A percentile compares a stretch with the other conserved stretches of the same genome.
These are phyloP conservation scores for Colletotrichum sublineola DNA, from an alignment of 2,329 filamentous ascomycete genomes.

Conservation along the genomic window DNA sequence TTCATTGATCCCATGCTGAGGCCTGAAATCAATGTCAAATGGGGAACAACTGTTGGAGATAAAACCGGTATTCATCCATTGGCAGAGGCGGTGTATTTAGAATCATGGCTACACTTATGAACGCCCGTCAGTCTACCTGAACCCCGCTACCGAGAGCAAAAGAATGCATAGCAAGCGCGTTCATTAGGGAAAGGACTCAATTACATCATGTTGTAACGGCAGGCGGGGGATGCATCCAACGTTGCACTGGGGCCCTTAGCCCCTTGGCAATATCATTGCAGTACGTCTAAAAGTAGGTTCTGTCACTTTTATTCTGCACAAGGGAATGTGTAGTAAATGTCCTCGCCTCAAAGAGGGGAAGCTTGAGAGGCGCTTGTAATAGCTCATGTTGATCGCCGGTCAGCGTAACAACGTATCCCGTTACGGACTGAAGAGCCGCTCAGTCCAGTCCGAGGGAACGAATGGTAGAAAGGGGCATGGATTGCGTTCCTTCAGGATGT, in stretches of 20 bases:
- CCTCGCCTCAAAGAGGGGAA: neutral
- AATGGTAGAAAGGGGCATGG: neutral
- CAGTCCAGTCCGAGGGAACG: neutral
- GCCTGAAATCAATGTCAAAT: neutral
- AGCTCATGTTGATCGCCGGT: neutral
- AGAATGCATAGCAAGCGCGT: neutral
- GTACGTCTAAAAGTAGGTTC: neutral
- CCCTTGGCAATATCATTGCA: neutral
- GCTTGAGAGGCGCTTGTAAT: neutral
- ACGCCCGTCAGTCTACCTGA: too few relatives aligned
- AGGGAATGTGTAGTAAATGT: neutral
- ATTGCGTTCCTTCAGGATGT: neutral
- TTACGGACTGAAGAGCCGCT: neutral
- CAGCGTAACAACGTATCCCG: neutral
- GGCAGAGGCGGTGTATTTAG: neutral
- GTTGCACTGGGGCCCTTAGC: neutral
- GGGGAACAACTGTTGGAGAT: neutral
- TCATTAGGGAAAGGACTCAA: neutral
- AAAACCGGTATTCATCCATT: neutral
- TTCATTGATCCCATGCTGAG: neutral
- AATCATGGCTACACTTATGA: neutral
- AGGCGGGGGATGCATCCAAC: constrained; percentile 9
- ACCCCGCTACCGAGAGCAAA: neutral
- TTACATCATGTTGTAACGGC: neutral
- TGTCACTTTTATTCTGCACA: neutral